Evolutionary conservation across 441 rosid genomes (phyloP).

Genomic region (Viola pubescens): DNA sequence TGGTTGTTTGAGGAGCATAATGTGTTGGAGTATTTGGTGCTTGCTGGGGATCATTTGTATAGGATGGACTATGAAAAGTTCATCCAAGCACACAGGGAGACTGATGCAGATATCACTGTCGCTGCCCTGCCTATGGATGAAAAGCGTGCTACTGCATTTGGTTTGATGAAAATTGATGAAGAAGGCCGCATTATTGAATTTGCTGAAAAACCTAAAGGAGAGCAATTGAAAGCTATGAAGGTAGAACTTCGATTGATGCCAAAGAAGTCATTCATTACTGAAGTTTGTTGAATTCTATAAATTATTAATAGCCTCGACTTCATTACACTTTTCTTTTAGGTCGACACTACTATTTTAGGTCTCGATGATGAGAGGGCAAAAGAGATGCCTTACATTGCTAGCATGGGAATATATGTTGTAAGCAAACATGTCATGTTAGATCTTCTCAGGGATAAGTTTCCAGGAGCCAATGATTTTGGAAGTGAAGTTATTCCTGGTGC

Average conservation of each 20-base stretch:
- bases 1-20: conserved; percentile 96
- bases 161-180: conserved; percentile 91
- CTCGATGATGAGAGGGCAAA: conserved; percentile 86
- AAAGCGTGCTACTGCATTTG: conserved; percentile 82
- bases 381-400: conserved; percentile 91
- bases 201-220: conserved; percentile 92
- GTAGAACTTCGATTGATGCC: conserved; percentile 19
- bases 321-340: conserved; percentile 32
- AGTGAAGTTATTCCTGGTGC: conserved; percentile 98
- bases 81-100: conserved; percentile 89
- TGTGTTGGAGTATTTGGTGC: conserved; percentile 78
- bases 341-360: conserved; percentile 86
- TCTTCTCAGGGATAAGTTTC: conserved; percentile 76
- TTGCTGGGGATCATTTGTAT: conserved; percentile 93
- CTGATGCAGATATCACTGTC: conserved; percentile 92
- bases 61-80: conserved; percentile 93
- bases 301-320: background rate
- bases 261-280: background rate
- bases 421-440: conserved; percentile 85
- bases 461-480: conserved; percentile 97
- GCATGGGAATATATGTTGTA: conserved; percentile 93
- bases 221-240: conserved; percentile 86
- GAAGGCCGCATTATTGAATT: conserved; percentile 89
- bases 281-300: background rate
- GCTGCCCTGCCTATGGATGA: conserved; percentile 98